Percentiles rank a stretch among this genome's conserved stretches.
These are phyloP conservation scores for Ceratorhiza oryzae-sativae DNA, from an alignment of 1,284 basidiomycete genomes.

Conservation along the genomic window DNA sequence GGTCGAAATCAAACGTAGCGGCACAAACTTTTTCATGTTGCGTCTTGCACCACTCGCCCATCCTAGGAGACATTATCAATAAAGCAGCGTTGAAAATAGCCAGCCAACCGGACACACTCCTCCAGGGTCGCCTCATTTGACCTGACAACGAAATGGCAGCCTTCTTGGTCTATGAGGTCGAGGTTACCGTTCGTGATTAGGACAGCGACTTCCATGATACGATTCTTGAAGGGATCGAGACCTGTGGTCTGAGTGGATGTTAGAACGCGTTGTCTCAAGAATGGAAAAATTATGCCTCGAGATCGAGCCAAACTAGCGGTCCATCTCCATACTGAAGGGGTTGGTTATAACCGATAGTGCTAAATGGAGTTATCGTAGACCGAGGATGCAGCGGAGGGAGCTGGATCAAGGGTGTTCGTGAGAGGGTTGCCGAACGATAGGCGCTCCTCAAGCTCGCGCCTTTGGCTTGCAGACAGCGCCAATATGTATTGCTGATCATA, in stretches of 20 bases:
- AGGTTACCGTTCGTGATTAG: constrained; percentile 83
- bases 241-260: constrained; percentile 69
- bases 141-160: constrained; percentile 72
- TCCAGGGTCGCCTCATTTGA: constrained; percentile 70
- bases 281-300: constrained; percentile 56
- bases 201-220: constrained; percentile 76
- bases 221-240: constrained; percentile 66
- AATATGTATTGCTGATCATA: background rate
- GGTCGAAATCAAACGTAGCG: too few species aligned
- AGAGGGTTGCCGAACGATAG: background rate
- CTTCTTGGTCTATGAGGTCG: constrained; percentile 70
- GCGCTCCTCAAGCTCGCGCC: background rate
- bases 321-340: constrained; percentile 57
- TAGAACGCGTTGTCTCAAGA: background rate
- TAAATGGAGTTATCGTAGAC: background rate
- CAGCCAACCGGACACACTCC: constrained; percentile 52
- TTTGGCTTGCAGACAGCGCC: background rate
- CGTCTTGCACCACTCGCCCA: constrained; percentile 77
- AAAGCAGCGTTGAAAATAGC: background rate
- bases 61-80: constrained; percentile 54
- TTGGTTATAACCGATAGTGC: background rate
- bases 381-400: too few species aligned
- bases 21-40: constrained; percentile 76
- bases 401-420: too few species aligned
- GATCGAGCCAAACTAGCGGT: constrained; percentile 87